A percentile compares a stretch with the other conserved stretches of the same genome.
phyloP scores from a whole-genome alignment of 2,329 filamentous ascomycete species.

The Penicillium sp. region DNA sequence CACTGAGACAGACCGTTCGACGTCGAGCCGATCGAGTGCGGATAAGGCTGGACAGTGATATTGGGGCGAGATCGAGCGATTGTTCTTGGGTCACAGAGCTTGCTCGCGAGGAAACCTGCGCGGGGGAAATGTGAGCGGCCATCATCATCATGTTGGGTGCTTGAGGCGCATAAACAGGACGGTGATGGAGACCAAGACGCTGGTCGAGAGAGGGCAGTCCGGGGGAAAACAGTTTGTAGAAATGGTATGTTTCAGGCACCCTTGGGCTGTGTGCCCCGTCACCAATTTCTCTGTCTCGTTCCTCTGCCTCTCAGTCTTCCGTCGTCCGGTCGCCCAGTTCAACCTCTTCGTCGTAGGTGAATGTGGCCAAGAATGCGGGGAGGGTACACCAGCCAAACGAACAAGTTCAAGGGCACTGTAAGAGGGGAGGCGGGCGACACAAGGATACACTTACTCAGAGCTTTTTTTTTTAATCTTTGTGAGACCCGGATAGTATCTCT shows the following conservation, averaged over 20 bases:
- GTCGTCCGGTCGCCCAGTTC: background rate
- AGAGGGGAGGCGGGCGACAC: slow-evolving; percentile 1
- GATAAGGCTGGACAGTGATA: slow-evolving; percentile 26
- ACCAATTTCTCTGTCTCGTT: background rate
- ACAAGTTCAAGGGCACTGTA: background rate
- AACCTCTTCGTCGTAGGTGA: background rate
- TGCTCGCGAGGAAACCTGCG: slow-evolving; percentile 32
- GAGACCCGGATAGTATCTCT: slow-evolving; percentile 9
- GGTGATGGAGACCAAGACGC: background rate
- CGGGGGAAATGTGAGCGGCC: slow-evolving; percentile 33
- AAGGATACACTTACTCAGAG: slow-evolving; percentile 7
- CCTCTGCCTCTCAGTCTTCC: background rate
- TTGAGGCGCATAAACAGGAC: slow-evolving; percentile 8
- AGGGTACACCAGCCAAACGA: background rate
- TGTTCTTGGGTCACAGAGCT: slow-evolving; percentile 22
- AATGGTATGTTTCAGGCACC: background rate
- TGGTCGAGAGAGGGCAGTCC: background rate
- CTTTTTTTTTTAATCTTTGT: slow-evolving; percentile 10
- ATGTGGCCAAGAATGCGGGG: slow-evolving; percentile 6
- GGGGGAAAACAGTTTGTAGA: background rate
- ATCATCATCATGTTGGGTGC: slow-evolving; percentile 30
- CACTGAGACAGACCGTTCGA: slow-evolving; percentile 21
- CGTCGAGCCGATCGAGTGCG: slow-evolving; percentile 30
- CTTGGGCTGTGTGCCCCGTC: background rate
- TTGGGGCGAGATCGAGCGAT: slow-evolving; percentile 23